Conservation (phyloP, 139 green algal genomes). For the Trebouxia sp. region DNA sequence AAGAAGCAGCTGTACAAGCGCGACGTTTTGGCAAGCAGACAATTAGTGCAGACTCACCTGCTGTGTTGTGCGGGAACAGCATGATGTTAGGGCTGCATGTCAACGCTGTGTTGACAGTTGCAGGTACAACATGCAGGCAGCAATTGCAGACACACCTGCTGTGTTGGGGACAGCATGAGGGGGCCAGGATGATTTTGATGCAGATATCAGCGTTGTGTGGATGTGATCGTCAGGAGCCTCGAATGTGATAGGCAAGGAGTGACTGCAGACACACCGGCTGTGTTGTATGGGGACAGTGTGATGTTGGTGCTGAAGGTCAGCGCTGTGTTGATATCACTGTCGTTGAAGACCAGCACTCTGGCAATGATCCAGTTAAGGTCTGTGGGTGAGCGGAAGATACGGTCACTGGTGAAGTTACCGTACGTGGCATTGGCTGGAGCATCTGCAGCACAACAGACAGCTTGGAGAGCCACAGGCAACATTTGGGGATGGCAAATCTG, state of each 20-base stretch:
- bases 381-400: slow-evolving; percentile 5
- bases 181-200: no score
- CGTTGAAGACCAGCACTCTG: slow-evolving; percentile 11
- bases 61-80: slow-evolving; percentile 2
- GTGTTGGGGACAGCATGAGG: no score
- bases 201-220: no score
- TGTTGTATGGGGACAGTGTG: slow-evolving; percentile 6
- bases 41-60: background rate
- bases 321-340: slow-evolving; percentile 6
- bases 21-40: background rate
- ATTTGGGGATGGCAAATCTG: background rate
- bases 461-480: background rate
- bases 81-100: background rate
- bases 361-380: slow-evolving; percentile 24
- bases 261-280: no score
- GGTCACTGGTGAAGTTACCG: background rate
- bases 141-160: no score
- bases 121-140: no score
- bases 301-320: background rate
- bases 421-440: background rate
- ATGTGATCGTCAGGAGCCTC: no score
- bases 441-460: background rate
- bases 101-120: background rate
- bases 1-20: background rate
- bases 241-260: no score